Percentiles rank a stretch among this genome's conserved stretches.
These are phyloP conservation scores for Jackrogersella multiformis DNA, from an alignment of 495 filamentous ascomycete species.

Conservation along the genomic window DNA sequence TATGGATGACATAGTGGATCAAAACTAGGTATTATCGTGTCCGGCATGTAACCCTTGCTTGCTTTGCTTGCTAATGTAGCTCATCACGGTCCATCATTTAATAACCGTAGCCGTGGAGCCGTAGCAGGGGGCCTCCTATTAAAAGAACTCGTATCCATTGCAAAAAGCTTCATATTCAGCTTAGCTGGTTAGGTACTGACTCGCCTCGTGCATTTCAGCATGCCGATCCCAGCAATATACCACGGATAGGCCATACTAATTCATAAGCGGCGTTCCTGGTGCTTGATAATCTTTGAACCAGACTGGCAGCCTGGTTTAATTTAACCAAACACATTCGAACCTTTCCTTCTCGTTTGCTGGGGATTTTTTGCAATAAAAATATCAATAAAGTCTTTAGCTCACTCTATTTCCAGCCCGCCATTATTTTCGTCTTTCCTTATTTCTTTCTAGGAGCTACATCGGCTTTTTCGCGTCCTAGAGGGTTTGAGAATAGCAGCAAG, in stretches of 20 bases:
- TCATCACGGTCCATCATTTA: background rate
- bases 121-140: constrained; percentile 8
- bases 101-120: constrained; percentile 4
- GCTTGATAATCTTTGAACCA: background rate
- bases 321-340: no score
- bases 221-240: background rate
- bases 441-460: no score
- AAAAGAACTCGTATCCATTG: constrained; percentile 1
- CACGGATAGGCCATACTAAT: background rate
- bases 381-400: no score
- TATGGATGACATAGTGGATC: background rate
- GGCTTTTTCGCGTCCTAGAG: no score
- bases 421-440: no score
- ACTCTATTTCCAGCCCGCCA: no score
- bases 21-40: background rate
- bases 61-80: no score
- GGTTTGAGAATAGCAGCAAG: no score
- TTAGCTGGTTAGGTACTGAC: background rate
- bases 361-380: no score
- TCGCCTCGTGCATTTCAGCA: no score
- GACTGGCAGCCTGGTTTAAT: no score
- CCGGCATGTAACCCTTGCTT: background rate
- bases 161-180: background rate
- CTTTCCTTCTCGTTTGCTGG: no score
- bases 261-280: background rate